These are phyloP conservation scores for Aspergillus saccharolyticus DNA, from an alignment of 495 filamentous ascomycete species.

Conservation along the genomic window DNA sequence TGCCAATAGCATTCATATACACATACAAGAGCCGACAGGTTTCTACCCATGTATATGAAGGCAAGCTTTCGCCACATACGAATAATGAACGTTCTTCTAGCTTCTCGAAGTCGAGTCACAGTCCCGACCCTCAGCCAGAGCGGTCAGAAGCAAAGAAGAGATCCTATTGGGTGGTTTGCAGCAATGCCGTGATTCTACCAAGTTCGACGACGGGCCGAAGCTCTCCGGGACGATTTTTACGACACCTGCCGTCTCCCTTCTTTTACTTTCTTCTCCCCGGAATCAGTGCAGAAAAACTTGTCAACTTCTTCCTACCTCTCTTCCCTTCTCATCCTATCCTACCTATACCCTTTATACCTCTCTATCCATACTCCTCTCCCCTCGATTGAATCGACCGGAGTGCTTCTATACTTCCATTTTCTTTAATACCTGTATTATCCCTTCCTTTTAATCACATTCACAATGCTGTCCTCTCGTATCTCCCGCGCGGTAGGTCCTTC, in stretches of 20 bases:
- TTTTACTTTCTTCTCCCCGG: constrained; percentile 18
- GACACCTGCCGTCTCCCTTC: constrained; percentile 31
- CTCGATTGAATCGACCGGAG: constrained; percentile 41
- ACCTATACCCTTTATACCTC: constrained; percentile 23
- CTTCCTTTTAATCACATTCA: constrained; percentile 29
- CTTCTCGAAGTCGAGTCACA: not conserved
- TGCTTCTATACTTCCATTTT: constrained; percentile 22
- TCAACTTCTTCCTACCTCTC: constrained; percentile 26
- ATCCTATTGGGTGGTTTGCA: constrained; percentile 6
- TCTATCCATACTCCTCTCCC: constrained; percentile 31
- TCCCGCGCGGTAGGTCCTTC: constrained; percentile 67
- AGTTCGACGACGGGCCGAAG: constrained; percentile 40
- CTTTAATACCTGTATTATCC: constrained; percentile 36
- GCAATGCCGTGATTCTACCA: constrained; percentile 34
- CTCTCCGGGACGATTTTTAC: constrained; percentile 50
- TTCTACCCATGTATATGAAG: not conserved
- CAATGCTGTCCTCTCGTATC: constrained; percentile 54
- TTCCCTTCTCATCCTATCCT: constrained; percentile 26
- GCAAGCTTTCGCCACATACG: not conserved
- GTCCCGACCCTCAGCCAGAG: not conserved
- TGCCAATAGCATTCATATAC: no score
- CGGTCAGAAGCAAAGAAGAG: constrained; percentile 5
- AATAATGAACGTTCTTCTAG: not conserved
- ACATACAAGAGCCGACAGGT: no score
- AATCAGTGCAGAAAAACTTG: constrained; percentile 17